Evolutionary conservation across 2,329 filamentous ascomycete genomes (phyloP).

Genomic region (Colletotrichum cordylinicola): DNA sequence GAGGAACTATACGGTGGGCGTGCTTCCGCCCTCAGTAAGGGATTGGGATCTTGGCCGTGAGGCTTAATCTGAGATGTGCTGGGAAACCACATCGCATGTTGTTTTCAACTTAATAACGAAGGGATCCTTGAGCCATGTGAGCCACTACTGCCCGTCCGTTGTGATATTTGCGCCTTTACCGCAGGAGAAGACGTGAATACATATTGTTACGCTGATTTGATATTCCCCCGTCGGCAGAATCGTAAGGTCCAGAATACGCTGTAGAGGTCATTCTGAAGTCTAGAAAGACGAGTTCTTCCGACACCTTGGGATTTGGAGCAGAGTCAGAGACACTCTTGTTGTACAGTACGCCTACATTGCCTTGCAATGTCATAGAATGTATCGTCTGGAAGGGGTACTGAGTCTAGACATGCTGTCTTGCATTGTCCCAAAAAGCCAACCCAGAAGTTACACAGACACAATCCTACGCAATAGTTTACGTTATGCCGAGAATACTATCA

Average conservation of each 20-base stretch:
- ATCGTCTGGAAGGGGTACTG: background rate
- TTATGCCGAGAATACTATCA: background rate
- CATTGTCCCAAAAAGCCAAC: background rate
- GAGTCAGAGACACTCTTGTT: background rate
- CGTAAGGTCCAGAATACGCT: background rate
- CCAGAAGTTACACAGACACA: background rate
- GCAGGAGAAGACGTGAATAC: background rate
- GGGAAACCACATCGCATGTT: no score
- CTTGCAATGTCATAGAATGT: background rate
- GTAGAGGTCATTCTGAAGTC: background rate
- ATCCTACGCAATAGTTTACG: background rate
- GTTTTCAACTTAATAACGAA: no score
- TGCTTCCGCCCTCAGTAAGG: no score
- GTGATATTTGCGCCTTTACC: background rate
- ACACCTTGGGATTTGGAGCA: background rate
- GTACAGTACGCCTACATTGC: background rate
- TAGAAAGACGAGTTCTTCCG: background rate
- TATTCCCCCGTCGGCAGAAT: background rate
- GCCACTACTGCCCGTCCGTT: background rate
- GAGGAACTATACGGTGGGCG: no score
- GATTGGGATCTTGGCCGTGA: no score
- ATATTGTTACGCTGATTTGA: background rate
- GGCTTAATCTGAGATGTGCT: no score
- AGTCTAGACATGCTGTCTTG: background rate
- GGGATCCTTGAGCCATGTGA: background rate